These are phyloP conservation scores for Glycyrrhiza uralensis DNA, from an alignment of 306 rosid genomes.

Conservation along the genomic window DNA sequence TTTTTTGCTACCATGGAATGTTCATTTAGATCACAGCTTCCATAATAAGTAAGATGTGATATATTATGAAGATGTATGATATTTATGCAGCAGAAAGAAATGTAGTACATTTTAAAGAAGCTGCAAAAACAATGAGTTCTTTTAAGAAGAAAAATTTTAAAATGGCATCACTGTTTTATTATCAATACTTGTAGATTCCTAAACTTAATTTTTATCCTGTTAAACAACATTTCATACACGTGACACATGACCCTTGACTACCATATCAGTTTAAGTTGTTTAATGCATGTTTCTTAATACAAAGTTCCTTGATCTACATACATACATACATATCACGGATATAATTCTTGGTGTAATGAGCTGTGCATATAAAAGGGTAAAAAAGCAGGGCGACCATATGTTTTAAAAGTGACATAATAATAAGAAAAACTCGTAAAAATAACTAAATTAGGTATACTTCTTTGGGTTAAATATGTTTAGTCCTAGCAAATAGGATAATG, in stretches of 20 bases:
- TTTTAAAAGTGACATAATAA: background rate
- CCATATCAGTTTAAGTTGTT: background rate
- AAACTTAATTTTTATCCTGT: background rate
- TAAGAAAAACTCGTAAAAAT: background rate
- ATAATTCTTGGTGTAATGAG: background rate
- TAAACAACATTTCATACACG: background rate
- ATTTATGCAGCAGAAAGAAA: background rate
- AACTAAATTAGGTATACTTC: background rate
- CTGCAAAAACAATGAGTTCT: background rate
- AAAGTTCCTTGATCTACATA: slow-evolving; percentile 1
- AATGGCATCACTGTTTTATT: background rate
- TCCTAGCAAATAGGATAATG: too few species aligned
- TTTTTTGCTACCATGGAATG: slow-evolving; percentile 28
- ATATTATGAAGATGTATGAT: background rate
- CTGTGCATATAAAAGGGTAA: background rate
- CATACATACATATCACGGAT: background rate
- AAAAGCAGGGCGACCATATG: slow-evolving; percentile 8
- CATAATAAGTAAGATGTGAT: slow-evolving; percentile 2
- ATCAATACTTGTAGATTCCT: background rate
- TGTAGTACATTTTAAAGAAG: background rate
- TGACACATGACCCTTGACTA: slow-evolving; percentile 19
- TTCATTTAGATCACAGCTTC: slow-evolving; percentile 25
- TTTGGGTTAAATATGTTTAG: too few species aligned
- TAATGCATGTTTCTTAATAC: background rate
- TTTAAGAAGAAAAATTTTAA: background rate